Evolutionary conservation across 2,329 filamentous ascomycete species (phyloP).

Genomic region (Didymosphaeria variabile): DNA sequence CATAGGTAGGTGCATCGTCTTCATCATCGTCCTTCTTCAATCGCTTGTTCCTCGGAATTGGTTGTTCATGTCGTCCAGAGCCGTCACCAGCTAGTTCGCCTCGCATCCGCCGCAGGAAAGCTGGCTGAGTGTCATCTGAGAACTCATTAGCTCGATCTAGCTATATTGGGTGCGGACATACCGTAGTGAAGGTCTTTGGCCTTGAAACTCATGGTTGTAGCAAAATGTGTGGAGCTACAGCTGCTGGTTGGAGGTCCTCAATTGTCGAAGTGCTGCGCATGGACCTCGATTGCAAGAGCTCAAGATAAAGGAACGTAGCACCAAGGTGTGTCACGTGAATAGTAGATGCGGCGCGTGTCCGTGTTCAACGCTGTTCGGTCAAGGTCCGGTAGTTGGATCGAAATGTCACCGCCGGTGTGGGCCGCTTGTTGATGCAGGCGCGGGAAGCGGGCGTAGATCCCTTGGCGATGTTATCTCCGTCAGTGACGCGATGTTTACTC

Average conservation of each 20-base stretch:
- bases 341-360: background rate
- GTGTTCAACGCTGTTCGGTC: constrained; percentile 15
- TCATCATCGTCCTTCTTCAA: constrained; percentile 71
- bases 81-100: constrained; percentile 63
- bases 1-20: constrained; percentile 78
- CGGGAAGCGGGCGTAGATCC: constrained; percentile 3
- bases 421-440: background rate
- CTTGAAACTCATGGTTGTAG: constrained; percentile 67
- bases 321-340: constrained; percentile 11
- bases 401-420: constrained; percentile 6
- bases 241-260: no score
- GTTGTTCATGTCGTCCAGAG: constrained; percentile 55
- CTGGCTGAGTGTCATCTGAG: constrained; percentile 62
- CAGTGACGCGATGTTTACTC: constrained; percentile 12
- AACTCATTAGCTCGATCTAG: constrained; percentile 53
- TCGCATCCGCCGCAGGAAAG: constrained; percentile 58
- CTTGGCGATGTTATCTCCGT: constrained; percentile 17
- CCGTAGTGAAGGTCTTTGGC: constrained; percentile 76
- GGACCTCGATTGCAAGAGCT: no score
- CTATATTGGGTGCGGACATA: constrained; percentile 20
- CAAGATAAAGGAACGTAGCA: background rate
- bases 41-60: constrained; percentile 54
- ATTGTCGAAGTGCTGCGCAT: constrained; percentile 2
- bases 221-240: no score
- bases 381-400: constrained; percentile 7